Conservation (phyloP, 768 basidiomycete genomes). For the Calocera viscosa region DNA sequence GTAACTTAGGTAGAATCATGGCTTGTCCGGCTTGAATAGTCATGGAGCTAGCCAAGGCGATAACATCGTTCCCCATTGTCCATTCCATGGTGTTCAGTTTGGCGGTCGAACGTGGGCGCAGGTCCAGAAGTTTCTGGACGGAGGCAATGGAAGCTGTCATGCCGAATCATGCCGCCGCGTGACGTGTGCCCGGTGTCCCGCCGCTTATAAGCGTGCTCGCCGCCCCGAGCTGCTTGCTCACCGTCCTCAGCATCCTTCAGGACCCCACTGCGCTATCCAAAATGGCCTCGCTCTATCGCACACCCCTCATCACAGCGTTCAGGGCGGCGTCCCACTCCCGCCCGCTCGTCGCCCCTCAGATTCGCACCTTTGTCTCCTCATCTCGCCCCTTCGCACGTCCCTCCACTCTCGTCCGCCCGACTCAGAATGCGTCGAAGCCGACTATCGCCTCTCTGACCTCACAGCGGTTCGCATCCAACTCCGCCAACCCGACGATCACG, state of each 20-base stretch:
- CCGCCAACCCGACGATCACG: slow-evolving; percentile 1
- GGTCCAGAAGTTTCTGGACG: neutral
- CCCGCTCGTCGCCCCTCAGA: neutral
- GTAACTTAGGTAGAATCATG: no score
- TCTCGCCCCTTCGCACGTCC: neutral
- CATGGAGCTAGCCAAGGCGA: no score
- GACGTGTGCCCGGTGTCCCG: neutral
- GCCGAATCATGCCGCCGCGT: neutral
- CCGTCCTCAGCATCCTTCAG: neutral
- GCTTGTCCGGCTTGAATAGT: no score
- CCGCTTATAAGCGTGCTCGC: neutral
- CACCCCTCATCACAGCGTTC: neutral
- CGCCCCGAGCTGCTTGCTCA: neutral
- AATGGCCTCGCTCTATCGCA: neutral
- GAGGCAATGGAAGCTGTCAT: neutral
- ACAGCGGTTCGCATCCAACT: neutral
- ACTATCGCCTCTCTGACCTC: neutral
- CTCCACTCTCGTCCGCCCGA: neutral
- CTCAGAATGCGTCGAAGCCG: neutral
- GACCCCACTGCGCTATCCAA: neutral
- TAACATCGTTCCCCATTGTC: no score
- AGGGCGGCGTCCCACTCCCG: neutral
- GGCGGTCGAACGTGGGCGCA: neutral
- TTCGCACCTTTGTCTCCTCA: neutral
- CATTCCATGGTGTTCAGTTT: no score